These are phyloP conservation scores for Penicillium sp. DNA, from an alignment of 2,329 filamentous ascomycete species.

Conservation along the genomic window DNA sequence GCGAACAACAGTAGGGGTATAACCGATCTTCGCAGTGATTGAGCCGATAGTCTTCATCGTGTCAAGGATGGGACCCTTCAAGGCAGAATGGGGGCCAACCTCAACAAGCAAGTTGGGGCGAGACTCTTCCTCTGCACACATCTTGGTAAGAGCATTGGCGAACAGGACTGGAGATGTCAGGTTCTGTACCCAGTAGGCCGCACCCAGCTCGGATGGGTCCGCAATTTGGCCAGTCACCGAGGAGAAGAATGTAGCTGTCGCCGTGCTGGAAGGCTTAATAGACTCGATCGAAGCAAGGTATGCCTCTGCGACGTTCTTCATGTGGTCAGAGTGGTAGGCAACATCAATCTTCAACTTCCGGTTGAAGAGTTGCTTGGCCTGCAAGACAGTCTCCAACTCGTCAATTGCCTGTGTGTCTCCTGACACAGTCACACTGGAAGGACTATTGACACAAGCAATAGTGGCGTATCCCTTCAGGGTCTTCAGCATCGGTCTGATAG, in stretches of 20 bases:
- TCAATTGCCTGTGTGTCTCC: slow-evolving; percentile 20
- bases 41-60: slow-evolving; percentile 24
- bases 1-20: slow-evolving; percentile 25
- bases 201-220: slow-evolving; percentile 18
- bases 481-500: slow-evolving; percentile 15
- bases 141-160: slow-evolving; percentile 18
- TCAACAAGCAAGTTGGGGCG: slow-evolving; percentile 26
- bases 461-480: slow-evolving; percentile 17
- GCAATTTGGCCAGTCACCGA: slow-evolving; percentile 17
- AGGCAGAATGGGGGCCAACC: slow-evolving; percentile 38
- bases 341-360: slow-evolving; percentile 34
- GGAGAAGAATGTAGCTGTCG: slow-evolving; percentile 19
- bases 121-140: slow-evolving; percentile 15
- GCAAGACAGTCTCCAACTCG: slow-evolving; percentile 13
- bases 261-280: slow-evolving; percentile 13
- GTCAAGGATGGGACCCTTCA: slow-evolving; percentile 31
- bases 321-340: slow-evolving; percentile 24
- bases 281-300: slow-evolving; percentile 19
- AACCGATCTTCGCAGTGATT: slow-evolving; percentile 14
- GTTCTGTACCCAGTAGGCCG: slow-evolving; percentile 29
- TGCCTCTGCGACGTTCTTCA: slow-evolving; percentile 20
- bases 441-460: slow-evolving; percentile 24
- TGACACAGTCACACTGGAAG: slow-evolving; percentile 22
- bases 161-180: slow-evolving; percentile 25
- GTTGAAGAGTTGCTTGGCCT: slow-evolving; percentile 20